These are phyloP conservation scores for Pseudonitzschia multistriata DNA, from an alignment of 108 stramenopile species.

Conservation along the genomic window DNA sequence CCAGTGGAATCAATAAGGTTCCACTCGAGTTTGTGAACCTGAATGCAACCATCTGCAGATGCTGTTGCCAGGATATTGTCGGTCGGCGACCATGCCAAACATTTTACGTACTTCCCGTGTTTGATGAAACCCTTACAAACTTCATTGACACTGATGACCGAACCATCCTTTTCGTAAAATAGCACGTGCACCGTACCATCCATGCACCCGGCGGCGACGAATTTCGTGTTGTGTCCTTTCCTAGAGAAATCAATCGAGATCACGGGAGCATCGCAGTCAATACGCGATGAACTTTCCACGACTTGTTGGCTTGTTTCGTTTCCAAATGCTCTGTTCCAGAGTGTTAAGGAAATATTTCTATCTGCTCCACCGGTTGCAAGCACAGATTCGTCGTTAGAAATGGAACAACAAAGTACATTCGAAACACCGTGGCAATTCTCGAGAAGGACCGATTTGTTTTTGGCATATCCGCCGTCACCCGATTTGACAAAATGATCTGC, in stretches of 20 bases:
- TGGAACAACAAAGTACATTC: conserved; percentile 67
- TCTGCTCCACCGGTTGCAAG: conserved; percentile 84
- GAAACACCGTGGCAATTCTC: conserved; percentile 52
- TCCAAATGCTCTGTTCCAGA: conserved; percentile 42
- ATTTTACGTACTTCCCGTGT: conserved; percentile 70
- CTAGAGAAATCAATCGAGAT: conserved; percentile 68
- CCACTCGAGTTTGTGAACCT: conserved; percentile 49
- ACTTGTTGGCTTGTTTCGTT: conserved; percentile 21
- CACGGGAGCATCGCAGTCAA: conserved; percentile 70
- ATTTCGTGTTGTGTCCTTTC: conserved; percentile 27
- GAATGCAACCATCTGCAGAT: conserved; percentile 78
- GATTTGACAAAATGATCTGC: conserved; percentile 65
- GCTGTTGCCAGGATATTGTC: conserved; percentile 67
- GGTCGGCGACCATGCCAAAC: conserved; percentile 61
- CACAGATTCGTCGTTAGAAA: conserved; percentile 62
- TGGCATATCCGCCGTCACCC: conserved; percentile 62
- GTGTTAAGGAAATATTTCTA: conserved; percentile 41
- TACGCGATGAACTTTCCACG: conserved; percentile 34
- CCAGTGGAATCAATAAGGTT: conserved; percentile 27
- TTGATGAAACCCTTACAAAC: conserved; percentile 37
- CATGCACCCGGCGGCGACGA: conserved; percentile 74
- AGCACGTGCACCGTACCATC: conserved; percentile 68
- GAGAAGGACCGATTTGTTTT: conserved; percentile 44
- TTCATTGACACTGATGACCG: conserved; percentile 24
- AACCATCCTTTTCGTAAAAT: conserved; percentile 36